Base-by-base conservation (phyloP, 179 eudicot species). In the Drosera spatulata region DNA sequence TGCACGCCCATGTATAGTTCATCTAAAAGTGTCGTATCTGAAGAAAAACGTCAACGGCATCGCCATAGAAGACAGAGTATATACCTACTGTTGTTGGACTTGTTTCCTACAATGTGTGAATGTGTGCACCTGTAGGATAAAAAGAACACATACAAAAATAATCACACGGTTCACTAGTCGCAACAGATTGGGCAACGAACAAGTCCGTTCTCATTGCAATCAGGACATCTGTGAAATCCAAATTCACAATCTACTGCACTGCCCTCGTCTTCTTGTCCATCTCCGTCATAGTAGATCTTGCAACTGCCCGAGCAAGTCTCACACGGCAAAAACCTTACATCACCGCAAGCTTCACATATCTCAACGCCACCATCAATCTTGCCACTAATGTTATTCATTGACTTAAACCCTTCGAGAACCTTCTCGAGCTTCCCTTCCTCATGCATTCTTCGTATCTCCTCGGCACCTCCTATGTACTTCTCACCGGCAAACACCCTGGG, bases 151-250 rank as follows among this genome's bases (percentile, higher is more conserved):
- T 22, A 22, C 1, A 22, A 22, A 22, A 22, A 22, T 22, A 22
- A 22, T 22, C 33, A 22, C 1, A 1, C 33, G 33, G 33, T 22
- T 22, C 33, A 22, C 70, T 61, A 85, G 65, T 78, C 81, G 67
- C 88, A 80, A 66, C 98, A 91, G 49, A 82, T 58, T 33, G 95
- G 96, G 70, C 98, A 91, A 14, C 98, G 72, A 6, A 83, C 64
- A 41, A 91, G 86, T 12, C 98, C 98, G 66, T 91, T 91, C 66
- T 91, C 98, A 60, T 91, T 91, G 70, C 98, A 91, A 82, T 84
- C 87, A 39, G 87, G 96, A 69, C 97, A 91, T 56, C 84, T 75
- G 39, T 85, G 87, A 50, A 91, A 91, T n/a, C 91, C 98, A 63
- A 42, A 78, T 50, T 87, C 2, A 38, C 59, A 39, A 4, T 5